Percentiles rank a stretch among this genome's conserved stretches.
These are phyloP conservation scores for Conticribra weissflogii DNA, from an alignment of 108 stramenopile species.

Conservation along the genomic window DNA sequence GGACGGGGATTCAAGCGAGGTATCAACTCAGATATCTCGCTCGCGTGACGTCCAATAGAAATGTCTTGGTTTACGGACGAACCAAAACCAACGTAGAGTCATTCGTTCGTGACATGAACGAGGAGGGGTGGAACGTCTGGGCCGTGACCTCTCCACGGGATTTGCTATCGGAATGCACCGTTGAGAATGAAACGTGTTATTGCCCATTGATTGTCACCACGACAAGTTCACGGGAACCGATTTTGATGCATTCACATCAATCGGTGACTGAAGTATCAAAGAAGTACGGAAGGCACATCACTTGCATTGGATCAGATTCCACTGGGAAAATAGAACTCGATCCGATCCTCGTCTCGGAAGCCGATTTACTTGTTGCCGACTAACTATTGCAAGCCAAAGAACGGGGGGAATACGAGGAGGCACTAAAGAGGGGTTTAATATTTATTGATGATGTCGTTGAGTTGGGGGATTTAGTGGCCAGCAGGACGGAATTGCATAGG, in stretches of 20 bases:
- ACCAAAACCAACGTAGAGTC: slow-evolving; percentile 37
- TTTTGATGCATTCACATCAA: slow-evolving; percentile 22
- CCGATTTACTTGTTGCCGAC: slow-evolving; percentile 71
- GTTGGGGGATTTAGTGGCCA: slow-evolving; percentile 50
- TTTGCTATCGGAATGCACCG: slow-evolving; percentile 23
- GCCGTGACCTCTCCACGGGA: slow-evolving; percentile 34
- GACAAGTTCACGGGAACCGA: slow-evolving; percentile 59
- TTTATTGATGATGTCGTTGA: slow-evolving; percentile 43
- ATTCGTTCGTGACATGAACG: slow-evolving; percentile 50
- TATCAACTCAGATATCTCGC: slow-evolving; percentile 62
- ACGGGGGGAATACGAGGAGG: slow-evolving; percentile 70
- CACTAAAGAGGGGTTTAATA: slow-evolving; percentile 19
- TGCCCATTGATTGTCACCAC: slow-evolving; percentile 72
- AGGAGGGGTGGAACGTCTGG: slow-evolving; percentile 61
- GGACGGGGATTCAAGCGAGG: slow-evolving; percentile 72
- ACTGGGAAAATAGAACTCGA: slow-evolving; percentile 70
- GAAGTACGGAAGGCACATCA: slow-evolving; percentile 55
- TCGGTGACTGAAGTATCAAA: not conserved
- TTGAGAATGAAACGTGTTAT: not conserved
- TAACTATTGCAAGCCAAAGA: slow-evolving; percentile 42
- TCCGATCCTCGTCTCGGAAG: slow-evolving; percentile 46
- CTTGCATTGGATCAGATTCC: slow-evolving; percentile 75
- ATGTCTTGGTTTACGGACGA: slow-evolving; percentile 62
- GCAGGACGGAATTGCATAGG: slow-evolving; percentile 40
- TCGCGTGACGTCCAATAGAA: slow-evolving; percentile 54